phyloP scores from a whole-genome alignment of 768 basidiomycete genomes.

The Sarcodon aspratus region DNA sequence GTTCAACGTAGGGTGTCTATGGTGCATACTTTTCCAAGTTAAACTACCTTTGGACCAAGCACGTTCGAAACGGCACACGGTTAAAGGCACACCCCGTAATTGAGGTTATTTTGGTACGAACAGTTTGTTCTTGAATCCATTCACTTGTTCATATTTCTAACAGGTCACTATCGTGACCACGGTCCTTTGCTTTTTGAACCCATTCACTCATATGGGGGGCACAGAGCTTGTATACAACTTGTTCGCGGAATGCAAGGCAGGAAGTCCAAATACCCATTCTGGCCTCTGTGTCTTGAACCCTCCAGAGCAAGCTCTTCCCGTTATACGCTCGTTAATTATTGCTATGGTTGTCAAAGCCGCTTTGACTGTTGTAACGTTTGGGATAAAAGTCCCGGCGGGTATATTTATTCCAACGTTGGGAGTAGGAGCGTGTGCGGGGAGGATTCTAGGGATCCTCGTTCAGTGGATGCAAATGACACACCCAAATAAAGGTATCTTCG shows the following conservation, averaged over 20 bases:
- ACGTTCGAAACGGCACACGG: constrained; percentile 80
- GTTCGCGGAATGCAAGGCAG: constrained; percentile 93
- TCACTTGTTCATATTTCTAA: constrained; percentile 20
- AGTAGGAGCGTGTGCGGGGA: constrained; percentile 91
- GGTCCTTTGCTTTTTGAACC: constrained; percentile 87
- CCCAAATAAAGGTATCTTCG: constrained; percentile 78
- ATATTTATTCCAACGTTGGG: constrained; percentile 99
- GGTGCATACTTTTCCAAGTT: constrained; percentile 97
- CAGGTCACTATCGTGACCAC: constrained; percentile 81
- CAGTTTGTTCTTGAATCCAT: not conserved
- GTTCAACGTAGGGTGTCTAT: constrained; percentile 68
- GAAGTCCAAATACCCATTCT: constrained; percentile 79
- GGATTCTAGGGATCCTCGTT: constrained; percentile 95
- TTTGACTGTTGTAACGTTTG: constrained; percentile 87
- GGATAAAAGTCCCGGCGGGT: constrained; percentile 92
- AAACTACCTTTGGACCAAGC: constrained; percentile 89
- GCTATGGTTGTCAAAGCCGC: constrained; percentile 84
- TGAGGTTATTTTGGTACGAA: constrained; percentile 37
- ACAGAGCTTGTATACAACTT: constrained; percentile 91
- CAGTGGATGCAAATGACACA: constrained; percentile 82
- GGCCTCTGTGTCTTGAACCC: constrained; percentile 69
- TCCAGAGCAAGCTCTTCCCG: constrained; percentile 23
- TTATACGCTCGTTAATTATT: constrained; percentile 85
- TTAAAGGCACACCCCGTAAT: constrained; percentile 60
- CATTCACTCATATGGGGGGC: constrained; percentile 95